Conservation (phyloP, 2,329 filamentous ascomycete genomes). For the Daldinia eschscholtzii region DNA sequence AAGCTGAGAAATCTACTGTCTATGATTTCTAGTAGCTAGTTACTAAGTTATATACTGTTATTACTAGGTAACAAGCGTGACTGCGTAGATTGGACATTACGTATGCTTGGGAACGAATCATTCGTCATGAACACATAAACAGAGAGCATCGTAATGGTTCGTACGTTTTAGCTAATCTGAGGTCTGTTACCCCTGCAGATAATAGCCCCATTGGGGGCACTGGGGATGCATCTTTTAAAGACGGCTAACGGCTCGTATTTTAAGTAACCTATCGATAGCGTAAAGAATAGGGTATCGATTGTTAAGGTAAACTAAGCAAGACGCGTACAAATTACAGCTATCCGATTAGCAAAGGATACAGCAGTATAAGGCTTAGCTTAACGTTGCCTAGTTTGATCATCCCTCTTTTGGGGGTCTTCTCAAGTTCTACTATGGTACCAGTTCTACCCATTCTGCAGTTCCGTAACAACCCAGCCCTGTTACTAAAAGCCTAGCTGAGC, state of each 20-base stretch:
- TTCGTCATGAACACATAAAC: constrained; percentile 4
- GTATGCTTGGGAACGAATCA: background rate
- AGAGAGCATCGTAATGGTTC: background rate
- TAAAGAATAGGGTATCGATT: constrained; percentile 19
- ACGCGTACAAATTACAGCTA: constrained; percentile 10
- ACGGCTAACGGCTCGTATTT: constrained; percentile 31
- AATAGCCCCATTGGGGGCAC: constrained; percentile 6
- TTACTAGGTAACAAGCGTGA: no score
- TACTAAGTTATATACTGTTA: no score
- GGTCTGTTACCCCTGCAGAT: constrained; percentile 23
- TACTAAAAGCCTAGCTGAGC: constrained; percentile 7
- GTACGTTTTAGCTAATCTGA: constrained; percentile 3
- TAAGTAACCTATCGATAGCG: constrained; percentile 20
- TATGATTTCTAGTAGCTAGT: no score
- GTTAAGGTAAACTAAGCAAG: constrained; percentile 18
- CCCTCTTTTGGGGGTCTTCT: background rate
- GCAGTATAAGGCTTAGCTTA: constrained; percentile 36
- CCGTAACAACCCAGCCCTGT: background rate
- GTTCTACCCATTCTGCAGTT: background rate
- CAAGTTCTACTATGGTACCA: no score
- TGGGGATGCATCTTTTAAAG: constrained; percentile 19
- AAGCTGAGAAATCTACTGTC: no score
- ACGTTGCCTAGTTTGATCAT: constrained; percentile 28
- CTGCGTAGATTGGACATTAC: background rate
- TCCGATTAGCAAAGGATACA: constrained; percentile 31